These are phyloP conservation scores for Diaporthe nobilis DNA, from an alignment of 2,329 filamentous ascomycete genomes.

Conservation along the genomic window DNA sequence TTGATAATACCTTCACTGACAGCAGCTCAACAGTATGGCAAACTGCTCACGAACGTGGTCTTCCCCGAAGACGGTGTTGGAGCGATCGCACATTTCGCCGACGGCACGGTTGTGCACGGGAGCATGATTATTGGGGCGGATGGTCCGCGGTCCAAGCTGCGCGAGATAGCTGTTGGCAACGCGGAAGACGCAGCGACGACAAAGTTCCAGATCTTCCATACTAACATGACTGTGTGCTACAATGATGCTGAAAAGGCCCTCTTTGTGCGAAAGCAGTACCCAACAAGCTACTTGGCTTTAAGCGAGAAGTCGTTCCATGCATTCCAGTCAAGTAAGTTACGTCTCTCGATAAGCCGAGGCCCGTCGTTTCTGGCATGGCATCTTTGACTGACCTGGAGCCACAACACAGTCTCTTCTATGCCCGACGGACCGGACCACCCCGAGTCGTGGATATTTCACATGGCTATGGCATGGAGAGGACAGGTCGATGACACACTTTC, in stretches of 20 bases:
- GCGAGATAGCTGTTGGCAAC: conserved; percentile 15
- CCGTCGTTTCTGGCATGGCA: not conserved
- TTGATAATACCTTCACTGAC: not conserved
- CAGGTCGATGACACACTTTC: not conserved
- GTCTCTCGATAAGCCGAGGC: too few species aligned
- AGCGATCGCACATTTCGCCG: not conserved
- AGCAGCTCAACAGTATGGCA: not conserved
- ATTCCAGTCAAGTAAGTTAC: conserved; percentile 1
- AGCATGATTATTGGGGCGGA: conserved; percentile 13
- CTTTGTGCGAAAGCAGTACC: conserved; percentile 1
- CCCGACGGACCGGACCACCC: conserved; percentile 6
- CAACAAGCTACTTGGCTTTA: conserved; percentile 20
- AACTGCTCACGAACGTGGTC: not conserved
- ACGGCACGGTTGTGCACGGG: not conserved
- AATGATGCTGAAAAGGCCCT: conserved; percentile 15
- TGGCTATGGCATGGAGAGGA: conserved; percentile 20
- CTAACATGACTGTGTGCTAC: conserved; percentile 19
- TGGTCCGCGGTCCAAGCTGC: conserved; percentile 17
- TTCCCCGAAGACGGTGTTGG: not conserved
- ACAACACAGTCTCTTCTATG: conserved; percentile 9
- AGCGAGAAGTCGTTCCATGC: conserved; percentile 20
- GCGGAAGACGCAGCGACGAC: conserved; percentile 12
- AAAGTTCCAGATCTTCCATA: conserved; percentile 15
- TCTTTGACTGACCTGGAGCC: not conserved
- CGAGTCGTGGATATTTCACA: conserved; percentile 19